Base-by-base conservation (phyloP, 140 eudicot species). In the Oenanthe javanica region DNA sequence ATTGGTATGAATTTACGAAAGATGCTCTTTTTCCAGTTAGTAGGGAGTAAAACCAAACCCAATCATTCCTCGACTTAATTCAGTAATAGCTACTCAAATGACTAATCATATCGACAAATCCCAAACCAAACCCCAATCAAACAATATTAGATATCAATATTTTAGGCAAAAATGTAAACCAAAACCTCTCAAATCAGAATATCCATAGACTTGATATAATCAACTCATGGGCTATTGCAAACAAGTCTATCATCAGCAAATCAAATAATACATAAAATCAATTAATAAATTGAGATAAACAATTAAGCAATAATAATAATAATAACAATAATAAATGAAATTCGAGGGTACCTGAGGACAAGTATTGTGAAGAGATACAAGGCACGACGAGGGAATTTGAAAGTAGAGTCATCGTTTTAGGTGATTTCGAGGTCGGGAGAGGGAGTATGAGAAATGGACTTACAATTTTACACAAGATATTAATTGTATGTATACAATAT, bases 341-440 rank as follows among this genome's bases (percentile, higher is more conserved):
- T 51, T 23, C 42, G 67, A 46, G 52, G 72, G 78, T 86, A 86
- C 86, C 90, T 16, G 85, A 81, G 50, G 91, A 84, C 48, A 72
- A 77, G 40, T 80, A 81, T 66, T 51, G 49, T 47, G 79, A 19
- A 49, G 82, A 59, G 59, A 27, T 51, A 18, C 81, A 83, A 79
- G 83, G 72, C 69, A 86, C 45, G 72, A 86, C 69, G 25, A 81
- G 57, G 21, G 90, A 81, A 79, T 77, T 86, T 43, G 87, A 86
- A 6, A 90, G 71, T 51, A 88, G 50, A 48, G 89, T 40, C 93
- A 89, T 90, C 82, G 43, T 70, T 47, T 43, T 5, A 43, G 46
- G 46, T 43, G 46, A 43, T 3, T 43, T 43, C 46, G 46, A 43
- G 46, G 46, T 36, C 40, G 40, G 40, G 40, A 36, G 40, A 31